Evolutionary conservation across 2,329 filamentous ascomycete genomes (phyloP).

Genomic region (Eutypa lata): DNA sequence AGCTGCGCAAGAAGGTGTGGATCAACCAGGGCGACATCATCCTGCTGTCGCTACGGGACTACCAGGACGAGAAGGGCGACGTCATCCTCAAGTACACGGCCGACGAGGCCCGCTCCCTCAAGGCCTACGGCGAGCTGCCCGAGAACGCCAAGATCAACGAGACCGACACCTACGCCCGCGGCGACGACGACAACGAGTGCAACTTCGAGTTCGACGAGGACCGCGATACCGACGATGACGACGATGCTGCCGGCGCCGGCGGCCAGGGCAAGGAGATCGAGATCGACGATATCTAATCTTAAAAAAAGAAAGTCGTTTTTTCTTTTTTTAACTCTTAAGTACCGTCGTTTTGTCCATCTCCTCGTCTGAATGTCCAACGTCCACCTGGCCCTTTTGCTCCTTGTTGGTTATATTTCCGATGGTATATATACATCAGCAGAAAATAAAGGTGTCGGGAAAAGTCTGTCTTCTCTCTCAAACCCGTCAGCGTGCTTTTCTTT

Average conservation of each 20-base stretch:
- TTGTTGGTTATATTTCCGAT: constrained; percentile 1
- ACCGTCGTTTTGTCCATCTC: no score
- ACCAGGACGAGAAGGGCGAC: constrained; percentile 90
- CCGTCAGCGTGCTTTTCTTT: constrained; percentile 5
- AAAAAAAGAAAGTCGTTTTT: no score
- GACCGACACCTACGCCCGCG: constrained; percentile 89
- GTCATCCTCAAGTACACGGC: constrained; percentile 93
- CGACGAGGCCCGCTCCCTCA: constrained; percentile 92
- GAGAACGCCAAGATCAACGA: constrained; percentile 99
- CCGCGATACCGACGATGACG: constrained; percentile 60
- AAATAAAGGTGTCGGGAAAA: constrained; percentile 28
- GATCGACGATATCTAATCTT: constrained; percentile 96
- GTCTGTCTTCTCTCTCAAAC: constrained; percentile 60
- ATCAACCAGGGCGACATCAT: constrained; percentile 98
- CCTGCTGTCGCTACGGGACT: constrained; percentile 81
- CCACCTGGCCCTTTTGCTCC: not conserved
- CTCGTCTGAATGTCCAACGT: constrained; percentile 2
- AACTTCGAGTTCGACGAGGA: constrained; percentile 99
- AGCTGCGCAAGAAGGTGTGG: constrained; percentile 99
- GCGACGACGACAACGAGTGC: constrained; percentile 84
- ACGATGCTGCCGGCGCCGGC: constrained; percentile 47
- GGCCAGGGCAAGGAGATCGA: constrained; percentile 72
- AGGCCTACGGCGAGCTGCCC: constrained; percentile 95
- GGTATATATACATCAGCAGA: constrained; percentile 8
- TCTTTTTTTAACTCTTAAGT: no score